Evolutionary conservation across 2,329 filamentous ascomycete genomes (phyloP).

Genomic region (Decorospora gaudefroyi): DNA sequence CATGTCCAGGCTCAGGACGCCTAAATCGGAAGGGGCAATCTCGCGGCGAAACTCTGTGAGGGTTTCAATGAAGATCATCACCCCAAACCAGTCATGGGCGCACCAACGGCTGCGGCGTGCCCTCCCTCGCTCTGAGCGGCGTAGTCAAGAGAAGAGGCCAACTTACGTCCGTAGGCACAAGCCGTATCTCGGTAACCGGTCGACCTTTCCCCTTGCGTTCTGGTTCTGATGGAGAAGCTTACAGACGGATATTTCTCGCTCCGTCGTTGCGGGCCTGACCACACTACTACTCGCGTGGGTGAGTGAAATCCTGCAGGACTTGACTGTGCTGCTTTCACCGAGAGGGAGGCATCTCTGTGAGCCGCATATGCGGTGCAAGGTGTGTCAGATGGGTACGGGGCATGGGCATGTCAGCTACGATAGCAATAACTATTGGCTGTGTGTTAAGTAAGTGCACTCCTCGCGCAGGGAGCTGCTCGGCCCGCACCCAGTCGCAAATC

Average conservation of each 20-base stretch:
- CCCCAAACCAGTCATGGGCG: conserved; percentile 20
- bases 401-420: conserved; percentile 9
- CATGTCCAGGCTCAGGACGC: conserved; percentile 21
- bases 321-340: conserved; percentile 23
- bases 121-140: conserved; percentile 14
- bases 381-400: conserved; percentile 12
- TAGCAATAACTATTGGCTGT: conserved; percentile 8
- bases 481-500: conserved; percentile 47
- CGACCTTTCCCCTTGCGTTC: too few species aligned
- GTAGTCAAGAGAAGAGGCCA: too few species aligned
- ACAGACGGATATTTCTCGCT: conserved; percentile 40
- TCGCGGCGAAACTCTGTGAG: conserved; percentile 21
- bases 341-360: conserved; percentile 16
- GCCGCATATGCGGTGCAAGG: conserved; percentile 17
- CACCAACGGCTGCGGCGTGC: conserved; percentile 28
- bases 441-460: conserved; percentile 15
- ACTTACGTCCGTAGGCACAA: conserved; percentile 20
- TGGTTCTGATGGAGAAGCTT: conserved; percentile 19
- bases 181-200: conserved; percentile 23
- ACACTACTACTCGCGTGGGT: conserved; percentile 8
- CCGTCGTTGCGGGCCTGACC: conserved; percentile 29
- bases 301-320: conserved; percentile 23
- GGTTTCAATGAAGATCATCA: conserved; percentile 28
- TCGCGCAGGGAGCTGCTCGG: conserved; percentile 38
- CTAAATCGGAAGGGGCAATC: conserved; percentile 21